Evolutionary conservation across 352 stramenopile species (phyloP).

Genomic region (Phytophthora chlamydospora): DNA sequence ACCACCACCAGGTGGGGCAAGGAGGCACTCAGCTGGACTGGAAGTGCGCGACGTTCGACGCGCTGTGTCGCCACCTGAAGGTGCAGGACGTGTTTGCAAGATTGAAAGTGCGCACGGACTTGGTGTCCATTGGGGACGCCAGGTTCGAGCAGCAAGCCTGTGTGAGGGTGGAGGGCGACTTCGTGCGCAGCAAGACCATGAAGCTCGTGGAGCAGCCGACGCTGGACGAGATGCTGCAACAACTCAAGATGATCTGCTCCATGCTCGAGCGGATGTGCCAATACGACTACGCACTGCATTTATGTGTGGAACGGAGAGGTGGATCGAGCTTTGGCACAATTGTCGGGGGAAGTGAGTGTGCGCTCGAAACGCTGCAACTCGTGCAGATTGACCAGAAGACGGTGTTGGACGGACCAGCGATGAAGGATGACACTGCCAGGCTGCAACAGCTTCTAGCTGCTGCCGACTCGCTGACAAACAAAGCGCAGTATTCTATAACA

Average conservation of each 20-base stretch:
- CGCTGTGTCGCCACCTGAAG: slow-evolving; percentile 54
- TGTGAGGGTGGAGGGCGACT: slow-evolving; percentile 39
- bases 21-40: slow-evolving; percentile 51
- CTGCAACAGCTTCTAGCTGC: slow-evolving; percentile 22
- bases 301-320: slow-evolving; percentile 40
- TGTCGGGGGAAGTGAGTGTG: slow-evolving; percentile 8
- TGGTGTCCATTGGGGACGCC: slow-evolving; percentile 67
- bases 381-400: slow-evolving; percentile 35
- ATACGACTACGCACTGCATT: slow-evolving; percentile 47
- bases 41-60: slow-evolving; percentile 61
- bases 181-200: slow-evolving; percentile 59
- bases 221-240: slow-evolving; percentile 50
- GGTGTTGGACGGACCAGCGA: slow-evolving; percentile 2
- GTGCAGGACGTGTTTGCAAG: slow-evolving; percentile 44
- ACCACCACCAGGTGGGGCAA: slow-evolving; percentile 41
- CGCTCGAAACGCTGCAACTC: slow-evolving; percentile 37
- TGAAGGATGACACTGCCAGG: slow-evolving; percentile 4
- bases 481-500: slow-evolving; percentile 8
- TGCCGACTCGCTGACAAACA: slow-evolving; percentile 12
- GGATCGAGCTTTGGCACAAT: slow-evolving; percentile 3
- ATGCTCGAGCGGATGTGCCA: slow-evolving; percentile 52
- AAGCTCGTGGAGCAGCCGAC: slow-evolving; percentile 56
- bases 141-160: slow-evolving; percentile 63
- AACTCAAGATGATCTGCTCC: slow-evolving; percentile 44
- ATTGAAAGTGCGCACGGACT: slow-evolving; percentile 36